Evolutionary conservation across 1,284 basidiomycete genomes (phyloP).

Genomic region (Phellopilus nigrolimitatus): DNA sequence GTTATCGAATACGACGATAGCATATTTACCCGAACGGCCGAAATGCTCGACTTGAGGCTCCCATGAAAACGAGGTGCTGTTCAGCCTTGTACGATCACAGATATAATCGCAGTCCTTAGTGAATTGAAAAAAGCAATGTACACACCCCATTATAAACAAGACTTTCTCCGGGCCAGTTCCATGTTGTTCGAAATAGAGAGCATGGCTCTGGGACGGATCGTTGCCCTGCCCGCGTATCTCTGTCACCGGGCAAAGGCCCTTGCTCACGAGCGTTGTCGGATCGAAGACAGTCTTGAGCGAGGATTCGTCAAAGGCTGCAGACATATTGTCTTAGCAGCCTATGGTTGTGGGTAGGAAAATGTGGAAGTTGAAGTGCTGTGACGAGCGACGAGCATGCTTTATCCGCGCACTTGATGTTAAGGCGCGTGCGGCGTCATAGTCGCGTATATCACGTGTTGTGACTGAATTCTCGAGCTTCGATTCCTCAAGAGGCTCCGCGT

Average conservation of each 20-base stretch:
- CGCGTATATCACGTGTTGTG: no score
- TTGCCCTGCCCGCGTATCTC: slow-evolving; percentile 43
- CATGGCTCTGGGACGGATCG: slow-evolving; percentile 55
- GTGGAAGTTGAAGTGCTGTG: no score
- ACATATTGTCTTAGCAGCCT: no score
- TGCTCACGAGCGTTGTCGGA: slow-evolving; percentile 52
- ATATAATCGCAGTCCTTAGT: neutral
- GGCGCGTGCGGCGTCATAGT: no score
- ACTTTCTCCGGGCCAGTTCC: slow-evolving; percentile 60
- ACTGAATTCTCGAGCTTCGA: no score
- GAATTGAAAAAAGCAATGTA: slow-evolving; percentile 2
- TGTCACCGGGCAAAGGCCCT: slow-evolving; percentile 71
- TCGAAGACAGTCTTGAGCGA: slow-evolving; percentile 43
- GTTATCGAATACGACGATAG: slow-evolving; percentile 81
- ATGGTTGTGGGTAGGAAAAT: no score
- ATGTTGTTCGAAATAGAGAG: slow-evolving; percentile 74
- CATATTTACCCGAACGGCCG: slow-evolving; percentile 43
- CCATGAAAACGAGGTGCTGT: slow-evolving; percentile 63
- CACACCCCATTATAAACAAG: slow-evolving; percentile 67
- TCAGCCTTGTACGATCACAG: slow-evolving; percentile 37
- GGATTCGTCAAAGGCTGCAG: neutral
- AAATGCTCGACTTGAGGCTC: slow-evolving; percentile 56
- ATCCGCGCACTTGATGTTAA: no score
- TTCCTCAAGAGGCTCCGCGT: no score
- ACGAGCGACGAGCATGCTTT: no score